phyloP scores from a whole-genome alignment of 352 stramenopile species.

The Phytophthora sojae region DNA sequence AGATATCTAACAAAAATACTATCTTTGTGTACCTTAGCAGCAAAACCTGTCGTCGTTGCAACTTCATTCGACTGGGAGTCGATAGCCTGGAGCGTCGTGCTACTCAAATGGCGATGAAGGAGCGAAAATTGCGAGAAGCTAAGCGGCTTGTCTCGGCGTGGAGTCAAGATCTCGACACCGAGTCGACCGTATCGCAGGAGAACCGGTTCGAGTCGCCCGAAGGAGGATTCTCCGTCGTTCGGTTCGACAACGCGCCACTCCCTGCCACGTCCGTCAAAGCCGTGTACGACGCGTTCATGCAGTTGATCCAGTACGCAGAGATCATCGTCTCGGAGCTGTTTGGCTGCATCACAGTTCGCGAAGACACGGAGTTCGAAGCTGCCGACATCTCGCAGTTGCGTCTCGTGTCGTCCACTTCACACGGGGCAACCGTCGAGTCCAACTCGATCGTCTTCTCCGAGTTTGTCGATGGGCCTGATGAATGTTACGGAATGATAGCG shows the following conservation, averaged over 20 bases:
- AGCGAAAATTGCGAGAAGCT: conserved; percentile 33
- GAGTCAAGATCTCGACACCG: conserved; percentile 26
- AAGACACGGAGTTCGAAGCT: conserved; percentile 52
- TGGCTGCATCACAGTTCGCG: conserved; percentile 53
- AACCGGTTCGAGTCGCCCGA: conserved; percentile 39
- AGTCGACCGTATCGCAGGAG: conserved; percentile 29
- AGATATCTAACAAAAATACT: neutral
- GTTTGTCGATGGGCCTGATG: conserved; percentile 13
- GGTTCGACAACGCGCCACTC: conserved; percentile 51
- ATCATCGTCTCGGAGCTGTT: conserved; percentile 61
- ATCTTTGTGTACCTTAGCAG: conserved; percentile 11
- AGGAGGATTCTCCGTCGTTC: conserved; percentile 42
- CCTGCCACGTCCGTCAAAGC: conserved; percentile 20
- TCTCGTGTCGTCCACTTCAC: conserved; percentile 38
- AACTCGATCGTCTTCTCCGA: conserved; percentile 34
- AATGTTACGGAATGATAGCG: conserved; percentile 16
- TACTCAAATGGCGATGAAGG: conserved; percentile 32
- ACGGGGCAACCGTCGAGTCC: conserved; percentile 17
- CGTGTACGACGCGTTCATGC: conserved; percentile 51
- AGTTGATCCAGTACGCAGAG: conserved; percentile 53
- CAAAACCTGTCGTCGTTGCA: conserved; percentile 10
- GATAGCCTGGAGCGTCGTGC: conserved; percentile 28
- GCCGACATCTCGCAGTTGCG: conserved; percentile 44
- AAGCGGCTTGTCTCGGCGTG: conserved; percentile 38
- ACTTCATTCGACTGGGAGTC: conserved; percentile 14